These are phyloP conservation scores for Inga leiocalycina DNA, from an alignment of 306 rosid species.

Conservation along the genomic window DNA sequence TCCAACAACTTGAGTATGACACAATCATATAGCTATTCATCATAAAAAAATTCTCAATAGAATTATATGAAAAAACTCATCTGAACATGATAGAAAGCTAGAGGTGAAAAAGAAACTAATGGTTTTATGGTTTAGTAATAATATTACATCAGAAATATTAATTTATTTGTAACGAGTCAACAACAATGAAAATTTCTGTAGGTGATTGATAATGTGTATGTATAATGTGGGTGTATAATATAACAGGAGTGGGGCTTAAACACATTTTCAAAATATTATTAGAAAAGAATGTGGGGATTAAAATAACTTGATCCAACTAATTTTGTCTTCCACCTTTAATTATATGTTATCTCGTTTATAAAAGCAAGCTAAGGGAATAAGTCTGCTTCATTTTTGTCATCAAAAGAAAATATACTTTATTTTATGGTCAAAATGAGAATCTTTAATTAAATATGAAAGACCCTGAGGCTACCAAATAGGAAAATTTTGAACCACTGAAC, in stretches of 20 bases:
- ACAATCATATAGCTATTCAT: too few species aligned
- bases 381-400: not conserved
- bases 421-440: not conserved
- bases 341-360: slow-evolving; percentile 2
- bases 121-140: not conserved
- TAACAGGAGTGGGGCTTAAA: not conserved
- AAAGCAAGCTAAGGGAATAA: not conserved
- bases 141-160: not conserved
- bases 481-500: not conserved
- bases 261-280: not conserved
- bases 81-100: not conserved
- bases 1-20: too few species aligned
- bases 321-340: not conserved
- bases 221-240: not conserved
- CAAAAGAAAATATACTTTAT: not conserved
- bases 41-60: not conserved
- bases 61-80: not conserved
- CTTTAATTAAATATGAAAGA: not conserved
- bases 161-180: not conserved
- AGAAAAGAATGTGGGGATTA: not conserved
- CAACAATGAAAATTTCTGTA: not conserved
- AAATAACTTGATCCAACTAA: slow-evolving; percentile 12
- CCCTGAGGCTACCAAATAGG: not conserved
- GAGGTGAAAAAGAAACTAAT: not conserved
- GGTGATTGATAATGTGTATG: not conserved